Conservation (phyloP, 208 protist species). For the Trypanosoma conorhini region DNA sequence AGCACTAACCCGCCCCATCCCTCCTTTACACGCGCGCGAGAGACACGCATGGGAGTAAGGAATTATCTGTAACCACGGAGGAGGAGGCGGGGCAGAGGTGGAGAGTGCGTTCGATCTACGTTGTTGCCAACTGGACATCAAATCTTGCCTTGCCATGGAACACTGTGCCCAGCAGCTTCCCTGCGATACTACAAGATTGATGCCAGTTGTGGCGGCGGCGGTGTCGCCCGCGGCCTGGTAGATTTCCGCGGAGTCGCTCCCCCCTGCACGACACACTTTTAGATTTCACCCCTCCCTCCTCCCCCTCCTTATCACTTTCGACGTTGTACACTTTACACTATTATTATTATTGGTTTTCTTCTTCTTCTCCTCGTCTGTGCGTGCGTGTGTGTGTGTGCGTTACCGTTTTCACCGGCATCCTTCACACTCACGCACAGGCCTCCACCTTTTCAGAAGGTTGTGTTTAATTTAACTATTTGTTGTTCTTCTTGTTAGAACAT, state of each 20-base stretch:
- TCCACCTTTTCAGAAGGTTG: no score
- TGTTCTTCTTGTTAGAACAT: background rate
- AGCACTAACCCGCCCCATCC: no score
- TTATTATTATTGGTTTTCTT: background rate
- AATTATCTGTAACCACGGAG: background rate
- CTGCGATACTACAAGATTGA: background rate
- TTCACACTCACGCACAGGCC: no score
- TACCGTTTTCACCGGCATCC: background rate
- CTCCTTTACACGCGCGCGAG: background rate
- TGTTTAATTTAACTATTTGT: background rate
- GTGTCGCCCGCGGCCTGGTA: background rate
- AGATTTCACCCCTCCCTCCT: background rate
- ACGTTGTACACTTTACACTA: background rate
- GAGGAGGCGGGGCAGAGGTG: background rate
- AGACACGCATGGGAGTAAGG: background rate
- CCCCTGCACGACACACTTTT: background rate
- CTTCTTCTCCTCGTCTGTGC: background rate
- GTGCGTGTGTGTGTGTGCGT: background rate
- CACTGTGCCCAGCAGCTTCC: background rate
- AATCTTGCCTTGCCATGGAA: background rate
- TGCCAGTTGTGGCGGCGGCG: no score
- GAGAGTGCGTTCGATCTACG: background rate
- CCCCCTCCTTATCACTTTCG: background rate
- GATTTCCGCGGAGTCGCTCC: background rate
- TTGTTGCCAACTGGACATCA: background rate